Evolutionary conservation across 1,284 basidiomycete species (phyloP), one percentile per base, ranked within the genome.

Genomic region (Apiotrichum siamense): DNA sequence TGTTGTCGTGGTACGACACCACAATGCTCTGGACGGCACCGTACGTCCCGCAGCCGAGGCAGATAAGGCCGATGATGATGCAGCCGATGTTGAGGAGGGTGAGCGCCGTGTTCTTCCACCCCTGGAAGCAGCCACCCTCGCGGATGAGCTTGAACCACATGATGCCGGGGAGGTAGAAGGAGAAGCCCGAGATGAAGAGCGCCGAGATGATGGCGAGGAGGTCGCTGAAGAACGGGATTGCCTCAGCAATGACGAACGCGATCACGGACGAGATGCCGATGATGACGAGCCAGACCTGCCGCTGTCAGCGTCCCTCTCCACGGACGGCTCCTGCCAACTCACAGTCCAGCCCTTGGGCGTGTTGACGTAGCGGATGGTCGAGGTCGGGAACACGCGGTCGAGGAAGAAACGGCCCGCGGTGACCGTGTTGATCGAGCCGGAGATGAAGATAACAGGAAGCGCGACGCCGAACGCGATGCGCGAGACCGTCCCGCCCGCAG

Each of bases 201-300:
- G 62, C 60, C 17, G 63, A 62, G 33, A 67, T 59, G 36, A 70
- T 58, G 41, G 55, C 53, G 26, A 70, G 49, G 17, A 72, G 56
- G 21, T 62, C 53, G 31, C 59, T 58, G 57, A 69, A 68, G 54
- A 72, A 64, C 11, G 65, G 64, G 45, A 71, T 66, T 13, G 61
- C 62, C 50, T 56, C 47, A n/a, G 55, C 55, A 20, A 56, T 31
- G 27, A 56, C 20, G 18, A 33, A 56, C 3, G 47, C 55, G 27
- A 50, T 41, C 26, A 52, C 24, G 40, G 39, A 49, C 31, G 32
- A 21, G 26, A 35, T 36, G 18, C 32, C 23, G 23, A 49, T 49
- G 18, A 43, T 35, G 2, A 74, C 69, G 27, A 79, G 67, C 83
- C 83, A 85, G 4, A 76, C 70, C 17, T n/a, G n/a, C n/a, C n/a